phyloP scores from a whole-genome alignment of 2,329 filamentous ascomycete genomes.

The Xylaria digitata region DNA sequence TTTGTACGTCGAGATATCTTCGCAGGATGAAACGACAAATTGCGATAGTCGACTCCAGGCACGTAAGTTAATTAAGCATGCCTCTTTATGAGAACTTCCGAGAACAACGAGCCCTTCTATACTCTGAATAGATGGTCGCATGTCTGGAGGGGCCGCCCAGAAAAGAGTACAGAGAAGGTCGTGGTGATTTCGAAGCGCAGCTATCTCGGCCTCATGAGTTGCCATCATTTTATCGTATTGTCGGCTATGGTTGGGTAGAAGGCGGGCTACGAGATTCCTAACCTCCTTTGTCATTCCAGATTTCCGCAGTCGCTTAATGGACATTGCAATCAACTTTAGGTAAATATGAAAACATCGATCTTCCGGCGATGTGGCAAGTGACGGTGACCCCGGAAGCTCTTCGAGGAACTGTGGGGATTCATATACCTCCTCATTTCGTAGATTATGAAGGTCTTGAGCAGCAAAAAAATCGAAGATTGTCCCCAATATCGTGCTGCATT shows the following conservation, averaged over 20 bases:
- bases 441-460: constrained; percentile 68
- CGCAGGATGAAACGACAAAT: constrained; percentile 64
- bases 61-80: constrained; percentile 71
- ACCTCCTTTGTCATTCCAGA: constrained; percentile 66
- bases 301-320: constrained; percentile 63
- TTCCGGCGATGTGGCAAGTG: constrained; percentile 61
- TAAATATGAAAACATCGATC: constrained; percentile 76
- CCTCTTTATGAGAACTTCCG: constrained; percentile 72
- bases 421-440: constrained; percentile 73
- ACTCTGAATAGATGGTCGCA: constrained; percentile 64
- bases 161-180: constrained; percentile 74
- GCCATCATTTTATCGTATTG: constrained; percentile 72
- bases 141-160: constrained; percentile 68
- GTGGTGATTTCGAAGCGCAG: constrained; percentile 74
- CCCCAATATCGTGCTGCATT: constrained; percentile 67
- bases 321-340: constrained; percentile 70
- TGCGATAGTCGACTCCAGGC: constrained; percentile 72
- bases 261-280: constrained; percentile 69
- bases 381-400: constrained; percentile 60
- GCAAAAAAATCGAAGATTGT: constrained; percentile 76
- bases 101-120: constrained; percentile 70
- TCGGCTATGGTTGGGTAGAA: constrained; percentile 73
- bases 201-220: constrained; percentile 69
- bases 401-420: constrained; percentile 71
- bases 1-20: constrained; percentile 56